These are phyloP conservation scores for Mastigamoeba balamuthi DNA, from an alignment of 78 protist genomes.

Conservation along the genomic window DNA sequence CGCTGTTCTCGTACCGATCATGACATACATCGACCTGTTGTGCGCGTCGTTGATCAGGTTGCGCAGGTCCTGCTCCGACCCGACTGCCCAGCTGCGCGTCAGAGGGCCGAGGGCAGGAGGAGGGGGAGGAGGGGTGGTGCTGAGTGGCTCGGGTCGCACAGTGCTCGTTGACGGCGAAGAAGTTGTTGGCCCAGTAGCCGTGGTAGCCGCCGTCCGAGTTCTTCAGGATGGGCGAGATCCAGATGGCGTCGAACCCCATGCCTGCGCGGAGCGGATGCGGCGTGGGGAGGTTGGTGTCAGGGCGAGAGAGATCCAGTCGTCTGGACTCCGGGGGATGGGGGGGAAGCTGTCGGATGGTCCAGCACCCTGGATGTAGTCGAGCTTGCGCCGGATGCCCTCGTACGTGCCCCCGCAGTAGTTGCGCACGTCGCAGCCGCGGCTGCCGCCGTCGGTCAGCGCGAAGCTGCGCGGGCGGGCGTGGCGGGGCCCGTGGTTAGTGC, in stretches of 20 bases:
- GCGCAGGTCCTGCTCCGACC: conserved; percentile 20
- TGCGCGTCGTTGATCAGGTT: conserved; percentile 2
- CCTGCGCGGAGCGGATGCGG: too few species aligned
- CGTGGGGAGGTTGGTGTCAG: too few species aligned
- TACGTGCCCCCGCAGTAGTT: conserved; percentile 88
- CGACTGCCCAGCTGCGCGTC: too few species aligned
- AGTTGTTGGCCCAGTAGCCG: conserved; percentile 54
- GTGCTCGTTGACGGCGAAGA: conserved; percentile 36
- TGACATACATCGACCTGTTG: conserved; percentile 5
- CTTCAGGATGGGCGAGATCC: conserved; percentile 74
- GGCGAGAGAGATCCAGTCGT: too few species aligned
- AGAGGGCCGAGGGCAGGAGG: too few species aligned
- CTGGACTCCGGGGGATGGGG: too few species aligned
- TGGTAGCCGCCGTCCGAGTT: conserved; percentile 71
- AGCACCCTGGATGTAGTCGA: conserved; percentile 77
- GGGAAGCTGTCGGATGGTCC: too few species aligned
- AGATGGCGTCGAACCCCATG: conserved; percentile 87
- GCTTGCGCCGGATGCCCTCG: conserved; percentile 33
- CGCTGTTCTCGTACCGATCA: too few species aligned
- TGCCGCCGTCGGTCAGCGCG: neutral
- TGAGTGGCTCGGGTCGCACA: too few species aligned
- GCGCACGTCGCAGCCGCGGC: conserved; percentile 19
- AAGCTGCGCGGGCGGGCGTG: too few species aligned
- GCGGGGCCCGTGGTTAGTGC: too few species aligned
- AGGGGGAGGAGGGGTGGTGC: too few species aligned